phyloP scores from a whole-genome alignment of 495 filamentous ascomycete genomes.

The Xanthoparmelia taractica region DNA sequence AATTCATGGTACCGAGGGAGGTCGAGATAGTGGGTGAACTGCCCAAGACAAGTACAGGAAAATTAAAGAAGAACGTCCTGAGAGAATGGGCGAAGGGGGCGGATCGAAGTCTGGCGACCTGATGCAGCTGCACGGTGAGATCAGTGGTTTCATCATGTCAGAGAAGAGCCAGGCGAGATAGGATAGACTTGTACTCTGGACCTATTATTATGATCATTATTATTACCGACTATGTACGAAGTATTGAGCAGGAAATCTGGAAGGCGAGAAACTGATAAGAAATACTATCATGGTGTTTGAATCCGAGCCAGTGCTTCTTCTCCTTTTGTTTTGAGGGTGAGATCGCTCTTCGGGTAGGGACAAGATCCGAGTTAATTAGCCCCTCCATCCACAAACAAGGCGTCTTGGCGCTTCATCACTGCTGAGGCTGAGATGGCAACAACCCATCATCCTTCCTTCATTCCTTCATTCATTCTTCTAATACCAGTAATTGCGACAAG shows the following conservation, averaged over 20 bases:
- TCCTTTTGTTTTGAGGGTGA: neutral
- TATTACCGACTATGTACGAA: too few relatives aligned
- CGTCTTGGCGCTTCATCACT: constrained; percentile 6
- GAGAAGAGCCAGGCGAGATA: neutral
- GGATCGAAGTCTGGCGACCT: constrained; percentile 21
- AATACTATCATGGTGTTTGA: neutral
- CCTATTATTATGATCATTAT: too few relatives aligned
- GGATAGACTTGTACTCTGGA: neutral
- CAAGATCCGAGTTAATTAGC: neutral
- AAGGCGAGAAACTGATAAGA: neutral
- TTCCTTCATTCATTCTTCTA: neutral
- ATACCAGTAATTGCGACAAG: neutral
- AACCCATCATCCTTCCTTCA: constrained; percentile 1
- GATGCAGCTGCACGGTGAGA: neutral
- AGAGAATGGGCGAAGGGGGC: constrained; percentile 72
- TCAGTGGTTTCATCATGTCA: neutral
- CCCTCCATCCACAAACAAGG: neutral
- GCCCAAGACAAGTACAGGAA: constrained; percentile 94
- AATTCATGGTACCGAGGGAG: constrained; percentile 93
- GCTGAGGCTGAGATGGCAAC: constrained; percentile 11
- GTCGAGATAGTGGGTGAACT: constrained; percentile 82
- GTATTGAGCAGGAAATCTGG: neutral
- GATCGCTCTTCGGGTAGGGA: neutral
- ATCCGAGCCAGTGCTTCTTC: neutral
- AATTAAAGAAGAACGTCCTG: constrained; percentile 91